Conservation (phyloP, 106 monocot genomes). For the Phalaenopsis equestris region DNA sequence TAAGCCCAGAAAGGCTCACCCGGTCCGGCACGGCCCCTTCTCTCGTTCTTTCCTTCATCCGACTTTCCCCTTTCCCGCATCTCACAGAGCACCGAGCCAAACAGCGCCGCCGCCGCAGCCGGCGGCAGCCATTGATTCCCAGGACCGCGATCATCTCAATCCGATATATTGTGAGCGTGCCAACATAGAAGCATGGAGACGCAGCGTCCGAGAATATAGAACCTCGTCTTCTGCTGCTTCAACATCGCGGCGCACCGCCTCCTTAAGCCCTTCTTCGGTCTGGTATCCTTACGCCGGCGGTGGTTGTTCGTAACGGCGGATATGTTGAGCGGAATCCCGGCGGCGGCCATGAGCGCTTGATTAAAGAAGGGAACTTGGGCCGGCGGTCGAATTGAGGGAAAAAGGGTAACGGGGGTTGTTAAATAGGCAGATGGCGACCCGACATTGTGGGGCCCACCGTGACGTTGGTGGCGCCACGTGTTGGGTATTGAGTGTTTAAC, state of each 20-base stretch:
- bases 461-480: background rate
- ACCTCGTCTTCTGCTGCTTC: conserved; percentile 86
- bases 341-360: background rate
- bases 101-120: background rate
- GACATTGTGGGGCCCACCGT: background rate
- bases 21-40: background rate
- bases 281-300: background rate
- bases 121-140: background rate
- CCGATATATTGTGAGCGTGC: conserved; percentile 34
- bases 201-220: conserved; percentile 77
- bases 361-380: background rate
- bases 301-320: background rate
- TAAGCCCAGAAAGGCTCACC: background rate
- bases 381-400: background rate
- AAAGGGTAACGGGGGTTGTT: background rate
- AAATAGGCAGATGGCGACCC: background rate
- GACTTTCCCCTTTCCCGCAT: background rate
- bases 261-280: background rate
- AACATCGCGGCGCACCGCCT: conserved; percentile 23
- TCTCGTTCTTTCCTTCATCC: background rate
- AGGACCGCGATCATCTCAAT: background rate
- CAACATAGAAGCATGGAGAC: conserved; percentile 85
- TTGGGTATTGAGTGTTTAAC: background rate
- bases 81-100: background rate
- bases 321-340: background rate